These are phyloP conservation scores for Taiozyma onychis DNA, from an alignment of 1,139 yeast genomes.

Conservation along the genomic window DNA sequence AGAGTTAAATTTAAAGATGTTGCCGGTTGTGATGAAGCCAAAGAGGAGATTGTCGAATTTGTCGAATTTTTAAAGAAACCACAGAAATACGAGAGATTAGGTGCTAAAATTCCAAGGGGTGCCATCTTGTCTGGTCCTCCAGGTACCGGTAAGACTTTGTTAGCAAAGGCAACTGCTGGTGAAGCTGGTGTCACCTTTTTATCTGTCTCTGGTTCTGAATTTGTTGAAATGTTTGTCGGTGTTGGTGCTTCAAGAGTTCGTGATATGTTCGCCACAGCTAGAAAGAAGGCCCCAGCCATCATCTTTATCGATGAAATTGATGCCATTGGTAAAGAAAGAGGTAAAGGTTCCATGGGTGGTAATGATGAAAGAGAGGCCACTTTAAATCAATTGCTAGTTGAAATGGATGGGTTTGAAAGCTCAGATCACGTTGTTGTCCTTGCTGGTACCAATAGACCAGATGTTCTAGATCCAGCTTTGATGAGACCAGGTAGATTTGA, in stretches of 20 bases:
- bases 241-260: slow-evolving; percentile 81
- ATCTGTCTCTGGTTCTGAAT: slow-evolving; percentile 79
- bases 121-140: slow-evolving; percentile 83
- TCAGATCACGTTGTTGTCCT: slow-evolving; percentile 74
- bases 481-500: slow-evolving; percentile 84
- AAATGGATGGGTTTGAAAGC: slow-evolving; percentile 78
- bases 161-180: slow-evolving; percentile 83
- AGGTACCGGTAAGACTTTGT: slow-evolving; percentile 79
- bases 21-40: slow-evolving; percentile 81
- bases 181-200: slow-evolving; percentile 81
- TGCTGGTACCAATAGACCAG: slow-evolving; percentile 82
- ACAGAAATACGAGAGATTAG: slow-evolving; percentile 64
- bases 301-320: slow-evolving; percentile 81
- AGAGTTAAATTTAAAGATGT: slow-evolving; percentile 73
- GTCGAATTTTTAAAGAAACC: slow-evolving; percentile 76
- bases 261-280: slow-evolving; percentile 72
- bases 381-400: slow-evolving; percentile 71
- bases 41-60: slow-evolving; percentile 81
- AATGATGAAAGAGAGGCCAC: slow-evolving; percentile 82
- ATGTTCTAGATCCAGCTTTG: slow-evolving; percentile 69
- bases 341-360: slow-evolving; percentile 59
- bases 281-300: slow-evolving; percentile 77
- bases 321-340: slow-evolving; percentile 79
- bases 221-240: slow-evolving; percentile 80
- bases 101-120: slow-evolving; percentile 82